Base-by-base conservation (phyloP, 768 basidiomycete species). In the Mycena galericulata region DNA sequence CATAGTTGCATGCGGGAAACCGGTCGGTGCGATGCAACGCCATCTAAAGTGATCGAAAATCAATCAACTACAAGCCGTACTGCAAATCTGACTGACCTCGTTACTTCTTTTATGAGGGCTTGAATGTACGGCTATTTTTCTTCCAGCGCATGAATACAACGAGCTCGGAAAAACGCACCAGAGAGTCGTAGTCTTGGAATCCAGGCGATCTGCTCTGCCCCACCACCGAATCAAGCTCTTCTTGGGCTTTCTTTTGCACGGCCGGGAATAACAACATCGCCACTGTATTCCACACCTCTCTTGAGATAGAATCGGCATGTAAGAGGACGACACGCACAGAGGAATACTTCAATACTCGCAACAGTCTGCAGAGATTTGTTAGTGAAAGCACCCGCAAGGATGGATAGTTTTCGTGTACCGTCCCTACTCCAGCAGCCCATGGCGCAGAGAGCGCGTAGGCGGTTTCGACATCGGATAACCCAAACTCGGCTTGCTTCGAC, bases 381-480 rank as follows among this genome's bases (percentile, higher is more conserved):
- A n/a, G n/a, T n/a, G n/a, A n/a, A n/a, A n/a, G n/a, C n/a, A n/a
- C n/a, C n/a, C n/a, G n/a, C n/a, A n/a, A n/a, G n/a, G n/a, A 20
- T 9, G 3, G 34, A 14, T 15, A 2, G 9, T 17, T 1, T 69
- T 63, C 15, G 72, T 62, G 27, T 55, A 80, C 79, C 7, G 77
- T 78, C 11, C 72, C 73, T 0, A 78, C 75, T 9, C 78, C 79
- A 15, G 77, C 79, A 17, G 73, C 62, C 53, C 75, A 79, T 2
- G 79, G 79, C 3, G 78, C 75, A 5, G 76, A 77, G 18, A 78
- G 71, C 8, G 76, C 76, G 65, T 83, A 86, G 0, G 84, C 83
- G 65, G 81, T 81, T 69, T 85, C 85, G 18, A 82, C 74, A 38
- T 83, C 76, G 29, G 76, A 81, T n/a, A 86, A 76, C 18, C 81